Percentiles rank a stretch among this genome's conserved stretches.
Evolutionary conservation across 495 filamentous ascomycete species (phyloP).

Genomic region (Pyronema omphalodes): DNA sequence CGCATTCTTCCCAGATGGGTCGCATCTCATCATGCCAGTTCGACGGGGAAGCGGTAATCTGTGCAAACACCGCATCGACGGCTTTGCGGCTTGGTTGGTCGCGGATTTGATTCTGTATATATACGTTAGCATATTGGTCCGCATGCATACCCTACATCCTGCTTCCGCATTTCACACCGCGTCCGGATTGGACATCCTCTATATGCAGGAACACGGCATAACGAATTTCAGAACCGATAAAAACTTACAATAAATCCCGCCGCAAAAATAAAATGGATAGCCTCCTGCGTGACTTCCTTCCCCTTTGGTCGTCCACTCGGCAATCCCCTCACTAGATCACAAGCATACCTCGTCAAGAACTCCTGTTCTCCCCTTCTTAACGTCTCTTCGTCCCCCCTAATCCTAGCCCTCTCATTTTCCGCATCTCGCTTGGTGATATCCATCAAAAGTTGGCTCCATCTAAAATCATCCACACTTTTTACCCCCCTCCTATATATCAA

Average conservation of each 20-base stretch:
- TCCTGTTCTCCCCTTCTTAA: constrained; percentile 19
- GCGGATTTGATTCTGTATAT: constrained; percentile 19
- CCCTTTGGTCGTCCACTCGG: constrained; percentile 17
- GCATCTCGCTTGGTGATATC: constrained; percentile 21
- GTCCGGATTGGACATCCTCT: no score
- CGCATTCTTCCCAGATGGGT: constrained; percentile 18
- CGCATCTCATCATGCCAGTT: constrained; percentile 22
- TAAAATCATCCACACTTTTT: constrained; percentile 13
- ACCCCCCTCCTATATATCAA: constrained; percentile 15
- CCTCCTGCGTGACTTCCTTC: constrained; percentile 18
- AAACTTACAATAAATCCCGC: constrained; percentile 22
- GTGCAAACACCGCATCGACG: constrained; percentile 16
- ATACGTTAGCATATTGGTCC: background rate
- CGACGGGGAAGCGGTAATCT: constrained; percentile 19
- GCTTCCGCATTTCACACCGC: no score
- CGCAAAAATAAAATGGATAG: constrained; percentile 23
- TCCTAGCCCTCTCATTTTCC: constrained; percentile 12
- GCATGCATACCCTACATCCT: background rate
- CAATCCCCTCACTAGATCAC: constrained; percentile 21
- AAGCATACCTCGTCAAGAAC: constrained; percentile 23
- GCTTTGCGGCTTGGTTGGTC: constrained; percentile 13
- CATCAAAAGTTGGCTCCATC: constrained; percentile 18
- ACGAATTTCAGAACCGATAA: background rate
- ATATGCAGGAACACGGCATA: no score
- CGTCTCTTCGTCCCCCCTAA: constrained; percentile 7